Evolutionary conservation across 2,329 filamentous ascomycete species (phyloP), one percentile per base, ranked within the genome.

Genomic region (Beauveria australis): DNA sequence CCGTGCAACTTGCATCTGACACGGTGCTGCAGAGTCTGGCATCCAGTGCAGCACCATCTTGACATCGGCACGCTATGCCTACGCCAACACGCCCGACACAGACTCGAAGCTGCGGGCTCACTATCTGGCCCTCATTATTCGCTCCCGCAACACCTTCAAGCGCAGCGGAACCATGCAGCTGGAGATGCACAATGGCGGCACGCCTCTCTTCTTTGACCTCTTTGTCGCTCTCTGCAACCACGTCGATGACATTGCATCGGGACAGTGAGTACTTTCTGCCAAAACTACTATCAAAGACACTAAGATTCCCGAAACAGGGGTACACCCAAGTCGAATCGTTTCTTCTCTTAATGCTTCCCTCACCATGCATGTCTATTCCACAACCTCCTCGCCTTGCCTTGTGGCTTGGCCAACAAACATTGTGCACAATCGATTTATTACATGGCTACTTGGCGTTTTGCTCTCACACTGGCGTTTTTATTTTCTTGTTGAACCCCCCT

Each of bases 141-240:
- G 92, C 65, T 91, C 88, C 67, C 85, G 92, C 66, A 83, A 84
- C 70, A 96, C 91, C 2, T 96, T 97, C 76, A 96, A 96, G 80
- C 83, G 91, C 60, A 96, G 91, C 74, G 91, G 92, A 59, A 96
- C 92, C 3, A 96, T 96, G 92, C 92, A 96, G 76, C 84, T 90
- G 66, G 92, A 96, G 77, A 96, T 97, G 92, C 89, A 89, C 73
- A 84, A 85, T 63, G 92, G 92, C 30, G 91, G 91, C 59, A 89
- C 80, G 1, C 83, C 89, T 69, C 79, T 96, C 62, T 96, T 96
- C 78, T 97, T 96, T 71, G 92, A 96, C 71, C 79, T 96, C 49
- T 97, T 96, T 72, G 92, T 96, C 55, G 91, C 92, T 19, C 85
- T 96, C 75, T 92, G 89, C 75, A 96, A 96, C 72, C 91, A 96